phyloP scores from a whole-genome alignment of 331 rosid species.

The Malus hybrid region DNA sequence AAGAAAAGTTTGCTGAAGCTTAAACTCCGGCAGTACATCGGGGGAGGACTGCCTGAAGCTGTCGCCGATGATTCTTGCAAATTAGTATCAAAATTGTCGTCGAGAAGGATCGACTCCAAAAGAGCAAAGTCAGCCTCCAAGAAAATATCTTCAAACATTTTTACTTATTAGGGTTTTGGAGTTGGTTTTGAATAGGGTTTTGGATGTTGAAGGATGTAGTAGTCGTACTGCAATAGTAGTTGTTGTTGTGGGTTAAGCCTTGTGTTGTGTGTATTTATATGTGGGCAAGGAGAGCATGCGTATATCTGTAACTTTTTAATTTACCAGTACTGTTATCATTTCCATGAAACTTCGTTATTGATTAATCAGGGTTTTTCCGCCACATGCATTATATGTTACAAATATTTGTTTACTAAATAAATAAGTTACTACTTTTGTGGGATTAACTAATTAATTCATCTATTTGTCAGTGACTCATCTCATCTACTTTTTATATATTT shows the following conservation, averaged over 20 bases:
- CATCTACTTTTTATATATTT: no score
- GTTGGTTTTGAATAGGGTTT: not conserved
- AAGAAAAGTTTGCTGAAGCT: not conserved
- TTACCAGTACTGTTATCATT: not conserved
- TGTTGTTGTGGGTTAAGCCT: not conserved
- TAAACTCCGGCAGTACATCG: not conserved
- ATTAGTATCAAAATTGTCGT: constrained; percentile 1
- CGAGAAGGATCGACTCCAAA: constrained; percentile 27
- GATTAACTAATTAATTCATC: not conserved
- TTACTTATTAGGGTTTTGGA: not conserved
- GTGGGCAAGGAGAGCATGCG: no score
- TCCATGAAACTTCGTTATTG: not conserved
- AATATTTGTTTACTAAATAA: not conserved
- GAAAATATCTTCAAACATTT: not conserved
- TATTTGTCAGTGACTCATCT: not conserved
- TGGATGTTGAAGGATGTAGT: not conserved
- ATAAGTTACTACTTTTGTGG: not conserved
- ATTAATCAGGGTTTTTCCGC: not conserved
- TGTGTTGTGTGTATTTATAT: not conserved
- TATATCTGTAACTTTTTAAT: no score
- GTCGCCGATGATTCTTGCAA: not conserved
- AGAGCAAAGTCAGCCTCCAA: constrained; percentile 12
- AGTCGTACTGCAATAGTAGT: not conserved
- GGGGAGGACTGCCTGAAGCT: not conserved
- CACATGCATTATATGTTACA: not conserved